Evolutionary conservation across 441 rosid species (phyloP).

Genomic region (Jatropha podagrica): DNA sequence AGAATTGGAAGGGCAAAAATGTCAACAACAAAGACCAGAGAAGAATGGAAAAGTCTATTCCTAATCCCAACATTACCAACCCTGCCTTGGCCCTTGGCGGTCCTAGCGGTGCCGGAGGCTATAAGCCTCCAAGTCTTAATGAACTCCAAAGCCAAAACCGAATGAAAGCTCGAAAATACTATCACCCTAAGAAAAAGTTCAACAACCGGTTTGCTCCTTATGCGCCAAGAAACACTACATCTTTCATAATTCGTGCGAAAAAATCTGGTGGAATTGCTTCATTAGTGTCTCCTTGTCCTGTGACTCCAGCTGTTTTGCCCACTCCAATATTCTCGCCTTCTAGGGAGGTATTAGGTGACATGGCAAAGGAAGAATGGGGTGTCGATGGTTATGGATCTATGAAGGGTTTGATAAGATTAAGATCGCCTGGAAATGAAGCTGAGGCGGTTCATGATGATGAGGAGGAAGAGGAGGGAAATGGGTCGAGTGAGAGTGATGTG

Average conservation of each 20-base stretch:
- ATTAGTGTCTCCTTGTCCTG: slow-evolving; percentile 85
- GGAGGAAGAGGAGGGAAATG: slow-evolving; percentile 81
- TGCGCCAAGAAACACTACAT: slow-evolving; percentile 91
- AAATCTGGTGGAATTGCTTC: slow-evolving; percentile 92
- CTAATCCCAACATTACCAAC: slow-evolving; percentile 23
- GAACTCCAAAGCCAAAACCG: slow-evolving; percentile 83
- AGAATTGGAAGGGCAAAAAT: slow-evolving; percentile 88
- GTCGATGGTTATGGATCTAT: slow-evolving; percentile 98
- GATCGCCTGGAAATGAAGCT: slow-evolving; percentile 64
- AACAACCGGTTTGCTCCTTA: slow-evolving; percentile 68
- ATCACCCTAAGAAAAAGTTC: slow-evolving; percentile 65
- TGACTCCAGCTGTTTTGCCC: slow-evolving; percentile 83
- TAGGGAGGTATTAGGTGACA: slow-evolving; percentile 82
- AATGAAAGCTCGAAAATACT: slow-evolving; percentile 72
- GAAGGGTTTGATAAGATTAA: slow-evolving; percentile 87
- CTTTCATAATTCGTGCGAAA: slow-evolving; percentile 82
- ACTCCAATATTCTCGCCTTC: slow-evolving; percentile 87
- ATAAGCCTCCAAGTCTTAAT: slow-evolving; percentile 74
- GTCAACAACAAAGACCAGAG: slow-evolving; percentile 41
- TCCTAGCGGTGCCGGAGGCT: slow-evolving; percentile 44
- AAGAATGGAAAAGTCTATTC: slow-evolving; percentile 40
- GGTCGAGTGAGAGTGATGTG: slow-evolving; percentile 94
- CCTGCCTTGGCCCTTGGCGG: slow-evolving; percentile 20
- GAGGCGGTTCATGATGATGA: slow-evolving; percentile 59
- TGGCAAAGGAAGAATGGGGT: slow-evolving; percentile 98